Percentiles rank a stretch among this genome's conserved stretches.
Evolutionary conservation across 2,329 filamentous ascomycete species (phyloP).

Genomic region (Colletotrichum melonis): DNA sequence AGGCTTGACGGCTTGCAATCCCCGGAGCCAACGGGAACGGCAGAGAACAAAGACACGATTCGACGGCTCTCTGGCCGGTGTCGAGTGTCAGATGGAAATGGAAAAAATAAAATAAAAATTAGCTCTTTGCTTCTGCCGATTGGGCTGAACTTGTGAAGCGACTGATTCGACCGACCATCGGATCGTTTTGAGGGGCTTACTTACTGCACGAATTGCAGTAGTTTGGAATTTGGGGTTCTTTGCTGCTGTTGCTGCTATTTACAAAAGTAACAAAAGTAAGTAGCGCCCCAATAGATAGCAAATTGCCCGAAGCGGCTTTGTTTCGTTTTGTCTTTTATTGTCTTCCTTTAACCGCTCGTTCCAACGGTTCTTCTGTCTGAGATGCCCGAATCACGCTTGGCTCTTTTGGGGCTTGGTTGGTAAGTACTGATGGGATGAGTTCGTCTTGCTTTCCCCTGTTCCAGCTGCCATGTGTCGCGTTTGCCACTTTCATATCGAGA

Average conservation of each 20-base stretch:
- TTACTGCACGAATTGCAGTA: slow-evolving; percentile 8
- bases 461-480: neutral
- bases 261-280: no score
- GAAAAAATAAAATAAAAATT: neutral
- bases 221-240: neutral
- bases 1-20: neutral
- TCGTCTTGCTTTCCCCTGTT: neutral
- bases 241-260: neutral
- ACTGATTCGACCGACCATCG: neutral
- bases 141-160: neutral
- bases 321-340: neutral
- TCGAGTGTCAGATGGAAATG: neutral
- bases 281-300: no score
- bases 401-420: neutral
- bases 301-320: neutral
- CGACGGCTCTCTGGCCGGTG: neutral
- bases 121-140: neutral
- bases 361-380: neutral
- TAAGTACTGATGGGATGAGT: neutral
- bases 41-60: neutral
- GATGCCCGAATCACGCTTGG: neutral
- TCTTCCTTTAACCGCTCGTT: neutral
- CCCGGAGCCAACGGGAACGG: neutral
- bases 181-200: neutral
- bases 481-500: neutral